Base-by-base conservation (phyloP, 257 asterid species). In the Jacaranda copaia region DNA sequence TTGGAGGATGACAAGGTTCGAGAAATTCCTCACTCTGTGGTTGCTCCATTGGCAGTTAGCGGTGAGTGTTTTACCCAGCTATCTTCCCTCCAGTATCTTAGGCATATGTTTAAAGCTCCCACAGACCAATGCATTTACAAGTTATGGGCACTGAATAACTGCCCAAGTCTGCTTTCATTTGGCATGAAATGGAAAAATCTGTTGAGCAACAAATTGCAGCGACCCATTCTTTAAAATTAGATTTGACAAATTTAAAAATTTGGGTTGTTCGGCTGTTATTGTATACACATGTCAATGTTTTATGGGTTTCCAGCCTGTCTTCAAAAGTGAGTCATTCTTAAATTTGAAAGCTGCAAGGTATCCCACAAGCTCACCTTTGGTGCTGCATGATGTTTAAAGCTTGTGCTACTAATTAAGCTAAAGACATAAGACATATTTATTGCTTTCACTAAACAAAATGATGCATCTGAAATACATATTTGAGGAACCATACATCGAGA, bases 41-140 rank as follows among this genome's bases (percentile, higher is more conserved):
- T 96, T 76, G 78, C 93, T 81, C 99, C 99, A 63, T 76, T 94
- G 80, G 98, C 98, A 42, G 97, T 93, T 77, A 96, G 99, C 18
- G 97, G 98, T 91, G 81, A 88, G 98, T 84, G n/a, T 71, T 76
- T 65, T 77, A 11, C 48, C n/a, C n/a, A n/a, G n/a, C n/a, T n/a
- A n/a, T 52, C 35, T 56, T 77, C 40, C 51, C 57, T 51, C 13
- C 58, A 7, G 32, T 60, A 52, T 68, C 58, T 51, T 72, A n/a
- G 36, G 20, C 14, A 51, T 68, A 38, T 57, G n/a, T n/a, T n/a
- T n/a, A n/a, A n/a, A n/a, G n/a, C 59, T 65, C 62, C n/a, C 20
- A 64, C 13, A 19, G 4, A 64, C 52, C 32, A 51, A 12, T 77
- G 49, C 13, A 53, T 10, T 56, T 55, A 61, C 69, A 14, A 68